Evolutionary conservation across 2,329 filamentous ascomycete genomes (phyloP).

Genomic region (Fusarium kyushuense): DNA sequence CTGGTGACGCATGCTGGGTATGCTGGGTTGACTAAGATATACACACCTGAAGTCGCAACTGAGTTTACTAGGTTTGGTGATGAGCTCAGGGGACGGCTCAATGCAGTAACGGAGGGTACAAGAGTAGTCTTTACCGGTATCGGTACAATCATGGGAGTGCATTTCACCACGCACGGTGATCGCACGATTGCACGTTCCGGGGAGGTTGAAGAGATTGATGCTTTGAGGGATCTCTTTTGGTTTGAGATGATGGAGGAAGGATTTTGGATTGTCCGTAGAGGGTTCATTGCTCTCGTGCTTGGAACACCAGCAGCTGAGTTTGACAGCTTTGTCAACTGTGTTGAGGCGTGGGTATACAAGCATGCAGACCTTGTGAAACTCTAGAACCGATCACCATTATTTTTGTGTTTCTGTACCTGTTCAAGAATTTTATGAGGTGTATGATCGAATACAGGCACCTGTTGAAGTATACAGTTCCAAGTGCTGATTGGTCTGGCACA

Average conservation of each 20-base stretch:
- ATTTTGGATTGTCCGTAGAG: conserved; percentile 58
- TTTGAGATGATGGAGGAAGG: conserved; percentile 60
- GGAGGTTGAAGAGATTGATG: conserved; percentile 49
- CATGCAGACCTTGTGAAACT: conserved; percentile 37
- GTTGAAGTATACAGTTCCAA: not conserved
- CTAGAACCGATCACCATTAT: not conserved
- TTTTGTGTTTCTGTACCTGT: not conserved
- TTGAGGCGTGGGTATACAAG: conserved; percentile 52
- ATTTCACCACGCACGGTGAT: conserved; percentile 52
- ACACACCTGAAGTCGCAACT: conserved; percentile 50
- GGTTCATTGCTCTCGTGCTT: conserved; percentile 57
- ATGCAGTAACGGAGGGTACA: conserved; percentile 51
- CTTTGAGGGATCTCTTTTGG: conserved; percentile 59
- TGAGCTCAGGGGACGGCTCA: conserved; percentile 48
- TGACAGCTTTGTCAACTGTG: conserved; percentile 56
- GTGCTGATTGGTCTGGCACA: conserved; percentile 37
- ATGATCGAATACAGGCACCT: not conserved
- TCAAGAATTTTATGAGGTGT: not conserved
- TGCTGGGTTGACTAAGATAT: conserved; percentile 53
- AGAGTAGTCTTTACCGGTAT: conserved; percentile 55
- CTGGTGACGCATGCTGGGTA: conserved; percentile 69
- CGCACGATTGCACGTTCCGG: conserved; percentile 47
- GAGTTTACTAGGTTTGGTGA: conserved; percentile 52
- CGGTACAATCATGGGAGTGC: conserved; percentile 54
- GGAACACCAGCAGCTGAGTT: conserved; percentile 55